Evolutionary conservation across 768 basidiomycete species (phyloP).

Genomic region (Pseudohyphozyma bogoriensis): DNA sequence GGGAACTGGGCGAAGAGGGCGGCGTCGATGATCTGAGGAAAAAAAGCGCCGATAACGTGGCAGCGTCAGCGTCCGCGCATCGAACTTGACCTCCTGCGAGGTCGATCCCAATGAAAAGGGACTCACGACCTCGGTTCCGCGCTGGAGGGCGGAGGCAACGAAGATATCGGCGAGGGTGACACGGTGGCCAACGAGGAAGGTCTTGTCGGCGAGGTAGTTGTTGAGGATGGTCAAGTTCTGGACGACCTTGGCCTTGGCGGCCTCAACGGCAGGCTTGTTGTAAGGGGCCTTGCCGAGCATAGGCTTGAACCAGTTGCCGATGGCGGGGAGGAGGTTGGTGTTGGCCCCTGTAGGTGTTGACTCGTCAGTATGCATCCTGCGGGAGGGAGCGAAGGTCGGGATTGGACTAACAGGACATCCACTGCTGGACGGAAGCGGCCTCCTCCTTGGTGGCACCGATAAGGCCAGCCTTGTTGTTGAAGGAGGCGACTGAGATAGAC

Average conservation of each 20-base stretch:
- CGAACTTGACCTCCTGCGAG: too few species aligned
- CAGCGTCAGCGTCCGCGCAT: neutral
- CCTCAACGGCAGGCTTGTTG: conserved; percentile 53
- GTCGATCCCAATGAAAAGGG: too few species aligned
- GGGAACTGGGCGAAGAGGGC: conserved; percentile 55
- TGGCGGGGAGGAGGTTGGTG: conserved; percentile 7
- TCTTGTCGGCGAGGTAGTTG: conserved; percentile 60
- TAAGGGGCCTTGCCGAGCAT: conserved; percentile 50
- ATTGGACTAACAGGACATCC: conserved; percentile 53
- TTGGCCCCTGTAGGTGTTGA: conserved; percentile 19
- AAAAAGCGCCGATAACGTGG: neutral
- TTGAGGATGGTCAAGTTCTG: conserved; percentile 57
- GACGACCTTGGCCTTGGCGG: conserved; percentile 34
- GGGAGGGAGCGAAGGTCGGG: neutral
- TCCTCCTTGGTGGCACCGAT: conserved; percentile 58
- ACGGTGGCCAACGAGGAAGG: conserved; percentile 87
- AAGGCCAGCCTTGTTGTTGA: conserved; percentile 57
- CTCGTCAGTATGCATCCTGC: neutral
- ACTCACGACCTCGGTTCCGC: conserved; percentile 43
- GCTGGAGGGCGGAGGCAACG: conserved; percentile 53
- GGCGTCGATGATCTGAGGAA: conserved; percentile 49
- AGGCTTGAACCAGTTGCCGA: conserved; percentile 37
- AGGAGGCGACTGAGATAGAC: conserved; percentile 8
- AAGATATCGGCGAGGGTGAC: conserved; percentile 84
- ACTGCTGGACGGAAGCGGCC: conserved; percentile 70